Conservation (phyloP, 495 filamentous ascomycete species). For the Aspergillus egyptiacus region DNA sequence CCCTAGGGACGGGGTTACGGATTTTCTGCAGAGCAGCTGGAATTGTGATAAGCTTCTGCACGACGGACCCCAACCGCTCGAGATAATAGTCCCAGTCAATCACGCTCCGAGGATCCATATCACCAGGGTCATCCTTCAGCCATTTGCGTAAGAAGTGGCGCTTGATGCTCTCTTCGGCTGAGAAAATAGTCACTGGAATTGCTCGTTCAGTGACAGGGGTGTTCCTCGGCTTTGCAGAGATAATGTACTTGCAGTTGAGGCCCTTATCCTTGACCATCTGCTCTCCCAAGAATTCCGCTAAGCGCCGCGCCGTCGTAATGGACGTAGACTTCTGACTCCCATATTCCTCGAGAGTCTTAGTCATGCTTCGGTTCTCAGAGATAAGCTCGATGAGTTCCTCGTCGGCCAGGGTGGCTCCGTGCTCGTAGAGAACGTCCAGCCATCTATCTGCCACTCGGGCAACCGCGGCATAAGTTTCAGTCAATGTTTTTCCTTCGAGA, state of each 20-base stretch:
- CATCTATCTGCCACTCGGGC: slow-evolving; percentile 94
- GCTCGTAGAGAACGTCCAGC: slow-evolving; percentile 87
- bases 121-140: slow-evolving; percentile 86
- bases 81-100: slow-evolving; percentile 97
- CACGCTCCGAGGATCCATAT: slow-evolving; percentile 82
- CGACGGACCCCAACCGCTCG: slow-evolving; percentile 89
- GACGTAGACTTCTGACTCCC: slow-evolving; percentile 93
- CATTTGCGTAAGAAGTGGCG: slow-evolving; percentile 88
- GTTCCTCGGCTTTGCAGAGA: slow-evolving; percentile 76
- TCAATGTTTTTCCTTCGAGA: slow-evolving; percentile 76
- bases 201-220: slow-evolving; percentile 93
- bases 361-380: slow-evolving; percentile 97
- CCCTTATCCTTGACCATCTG: slow-evolving; percentile 99
- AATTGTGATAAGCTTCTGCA: slow-evolving; percentile 98
- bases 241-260: slow-evolving; percentile 98
- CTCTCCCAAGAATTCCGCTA: slow-evolving; percentile 94
- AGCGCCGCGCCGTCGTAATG: slow-evolving; percentile 92
- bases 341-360: slow-evolving; percentile 93
- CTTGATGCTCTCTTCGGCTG: slow-evolving; percentile 81
- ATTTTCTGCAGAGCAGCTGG: slow-evolving; percentile 94
- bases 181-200: slow-evolving; percentile 94
- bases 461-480: slow-evolving; percentile 85
- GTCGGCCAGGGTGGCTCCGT: slow-evolving; percentile 81
- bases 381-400: slow-evolving; percentile 98
- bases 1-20: slow-evolving; percentile 85